Evolutionary conservation across 2,329 filamentous ascomycete species (phyloP), one percentile per base, ranked within the genome.

Genomic region (Talaromyces sp.): DNA sequence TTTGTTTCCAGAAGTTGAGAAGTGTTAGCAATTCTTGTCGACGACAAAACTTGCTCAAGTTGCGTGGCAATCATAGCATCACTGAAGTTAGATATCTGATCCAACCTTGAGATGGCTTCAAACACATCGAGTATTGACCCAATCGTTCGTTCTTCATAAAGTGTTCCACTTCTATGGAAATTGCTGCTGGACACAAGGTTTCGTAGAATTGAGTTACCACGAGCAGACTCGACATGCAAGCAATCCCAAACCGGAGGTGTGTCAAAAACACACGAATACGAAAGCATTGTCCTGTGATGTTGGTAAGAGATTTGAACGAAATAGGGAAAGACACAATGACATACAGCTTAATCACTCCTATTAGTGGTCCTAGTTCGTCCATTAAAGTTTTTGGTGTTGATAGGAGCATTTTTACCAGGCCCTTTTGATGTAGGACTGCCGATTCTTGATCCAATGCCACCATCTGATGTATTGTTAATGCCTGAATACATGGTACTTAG

Each of bases 211-310:
- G 25, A 10, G 49, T 17, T 29, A n/a, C 49, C 31, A 29, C 49
- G 49, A 53, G 25, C 25, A n/a, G 27, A 31, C 25, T n/a, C 25
- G 49, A 17, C 49, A 17, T 53, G 25, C 25, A 53, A 53, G 25
- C 6, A 53, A 53, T 53, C 49, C 49, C 49, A 53, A 53, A 53
- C 49, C 7, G 49, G 49, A n/a, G 49, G 49, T 3, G 49, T 53
- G 15, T 53, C 49, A 29, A 53, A 53, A 29, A 53, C 49, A 53
- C 49, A 53, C 15, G 49, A 53, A 53, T 53, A 53, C 2, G 49
- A 31, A 53, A 53, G 49, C 49, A 53, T 53, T 29, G 49, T 53
- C 22, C 49, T 53, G 25, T 53, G 27, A 27, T n/a, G 5, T 53
- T 29, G 49, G 11, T 53, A n/a, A 29, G 25, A 22, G 2, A 29